Evolutionary conservation across 2,329 filamentous ascomycete genomes (phyloP).

Genomic region (Paracamarosporium sp.): DNA sequence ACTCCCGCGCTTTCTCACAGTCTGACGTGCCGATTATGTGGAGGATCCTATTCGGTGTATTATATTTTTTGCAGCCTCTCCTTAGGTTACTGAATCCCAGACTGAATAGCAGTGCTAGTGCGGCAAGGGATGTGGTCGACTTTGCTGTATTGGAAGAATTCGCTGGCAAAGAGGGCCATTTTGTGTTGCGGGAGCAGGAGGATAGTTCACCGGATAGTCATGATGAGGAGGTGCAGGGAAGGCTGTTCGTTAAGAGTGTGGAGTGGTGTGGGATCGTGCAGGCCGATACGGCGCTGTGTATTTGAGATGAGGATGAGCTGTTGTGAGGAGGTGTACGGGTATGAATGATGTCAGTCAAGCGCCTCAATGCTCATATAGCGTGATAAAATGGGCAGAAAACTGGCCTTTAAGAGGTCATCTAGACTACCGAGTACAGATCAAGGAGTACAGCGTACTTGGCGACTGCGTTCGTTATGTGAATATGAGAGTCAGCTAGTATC

Average conservation of each 20-base stretch:
- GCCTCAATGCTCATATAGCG: too few species aligned
- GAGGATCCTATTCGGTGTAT: slow-evolving; percentile 29
- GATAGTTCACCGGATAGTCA: slow-evolving; percentile 39
- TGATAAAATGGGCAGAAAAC: too few species aligned
- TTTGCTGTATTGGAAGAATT: slow-evolving; percentile 31
- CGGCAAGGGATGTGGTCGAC: slow-evolving; percentile 39
- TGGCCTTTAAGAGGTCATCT: too few species aligned
- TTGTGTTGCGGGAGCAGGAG: slow-evolving; percentile 36
- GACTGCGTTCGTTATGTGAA: too few species aligned
- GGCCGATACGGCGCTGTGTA: slow-evolving; percentile 16
- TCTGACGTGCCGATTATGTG: slow-evolving; percentile 39
- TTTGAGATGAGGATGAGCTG: too few species aligned
- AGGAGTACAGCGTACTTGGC: too few species aligned
- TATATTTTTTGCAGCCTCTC: slow-evolving; percentile 36
- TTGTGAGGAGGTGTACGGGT: too few species aligned
- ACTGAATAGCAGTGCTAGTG: slow-evolving; percentile 37
- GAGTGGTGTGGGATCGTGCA: slow-evolving; percentile 35
- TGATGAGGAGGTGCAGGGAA: slow-evolving; percentile 37
- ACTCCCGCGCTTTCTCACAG: slow-evolving; percentile 46
- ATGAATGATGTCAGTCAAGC: too few species aligned
- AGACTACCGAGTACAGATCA: too few species aligned
- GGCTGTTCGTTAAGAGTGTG: slow-evolving; percentile 43
- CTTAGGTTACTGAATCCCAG: slow-evolving; percentile 34
- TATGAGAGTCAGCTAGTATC: too few species aligned
- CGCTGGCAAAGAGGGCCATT: slow-evolving; percentile 45